Evolutionary conservation across 2,329 filamentous ascomycete species (phyloP).

Genomic region (Aspergillus unguis): DNA sequence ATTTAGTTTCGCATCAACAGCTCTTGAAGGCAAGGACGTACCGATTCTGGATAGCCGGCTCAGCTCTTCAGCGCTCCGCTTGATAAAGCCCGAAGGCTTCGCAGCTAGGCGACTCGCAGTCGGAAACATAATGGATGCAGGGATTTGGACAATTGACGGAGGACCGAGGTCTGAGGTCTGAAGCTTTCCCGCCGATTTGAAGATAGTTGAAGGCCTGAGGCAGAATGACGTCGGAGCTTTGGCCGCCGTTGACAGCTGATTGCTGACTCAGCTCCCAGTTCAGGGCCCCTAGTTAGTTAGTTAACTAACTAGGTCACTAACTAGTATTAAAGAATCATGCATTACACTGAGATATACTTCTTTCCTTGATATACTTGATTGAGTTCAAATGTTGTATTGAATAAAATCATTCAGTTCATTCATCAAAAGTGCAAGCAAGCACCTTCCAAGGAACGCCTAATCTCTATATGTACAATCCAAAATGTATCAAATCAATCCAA

Average conservation of each 20-base stretch:
- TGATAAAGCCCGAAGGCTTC: conserved; percentile 51
- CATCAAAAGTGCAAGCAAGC: conserved; percentile 1
- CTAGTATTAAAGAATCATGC: too few species aligned
- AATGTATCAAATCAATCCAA: neutral
- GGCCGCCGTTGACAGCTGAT: neutral
- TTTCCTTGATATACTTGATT: too few species aligned
- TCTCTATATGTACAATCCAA: conserved; percentile 14
- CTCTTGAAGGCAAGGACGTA: conserved; percentile 28
- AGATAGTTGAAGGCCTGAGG: conserved; percentile 1
- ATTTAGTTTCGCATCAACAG: conserved; percentile 2
- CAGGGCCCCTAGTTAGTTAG: too few species aligned
- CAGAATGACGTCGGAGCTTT: neutral
- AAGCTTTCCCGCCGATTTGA: too few species aligned
- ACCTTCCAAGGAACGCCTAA: conserved; percentile 11
- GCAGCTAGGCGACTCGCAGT: conserved; percentile 39
- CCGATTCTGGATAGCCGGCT: conserved; percentile 55
- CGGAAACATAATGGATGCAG: conserved; percentile 34
- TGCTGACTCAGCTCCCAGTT: too few species aligned
- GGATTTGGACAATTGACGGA: neutral
- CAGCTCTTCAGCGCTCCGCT: conserved; percentile 58
- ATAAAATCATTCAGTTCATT: conserved; percentile 10
- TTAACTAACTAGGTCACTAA: too few species aligned
- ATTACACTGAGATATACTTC: too few species aligned
- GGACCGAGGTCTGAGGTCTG: neutral
- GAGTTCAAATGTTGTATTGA: neutral